Base-by-base conservation (phyloP, 2,329 filamentous ascomycete species). In the Helicocarpus griseus region DNA sequence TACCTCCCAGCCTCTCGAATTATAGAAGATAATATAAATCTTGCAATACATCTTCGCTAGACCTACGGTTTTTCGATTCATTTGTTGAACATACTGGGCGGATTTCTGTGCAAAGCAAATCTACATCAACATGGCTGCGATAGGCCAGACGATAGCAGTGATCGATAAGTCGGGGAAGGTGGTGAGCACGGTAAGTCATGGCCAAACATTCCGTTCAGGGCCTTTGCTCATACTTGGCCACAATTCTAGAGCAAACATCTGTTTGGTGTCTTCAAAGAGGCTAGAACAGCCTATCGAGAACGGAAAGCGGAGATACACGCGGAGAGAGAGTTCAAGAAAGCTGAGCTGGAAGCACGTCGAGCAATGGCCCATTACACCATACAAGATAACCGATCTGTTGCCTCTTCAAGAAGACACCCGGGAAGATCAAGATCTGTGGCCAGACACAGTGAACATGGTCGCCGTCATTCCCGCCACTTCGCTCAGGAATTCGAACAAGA, bases 141-240 rank as follows among this genome's bases (percentile, higher is more conserved):
- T 80, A 29, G 76, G 78, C 56, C 85, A 95, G 70, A 91, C 87
- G 47, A 83, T 95, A 60, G 90, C 88, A 58, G 87, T 95, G 63
- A 85, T 95, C 70, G 93, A 95, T 74, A 89, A 81, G 68, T 93
- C 88, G 53, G 89, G 89, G 62, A 94, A 95, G 72, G 83, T 95
- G 48, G 87, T 95, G 61, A 90, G 84, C 76, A 93, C 85, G 54
- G 88, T 90, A 77, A 68, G 85, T 57, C 53, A 48, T 51, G 55
- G 46, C 44, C 53, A 35, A 39, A 46, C 28, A 11, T 17, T 14
- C 14, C 19, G 19, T 33, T 26, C 13, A 2, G 3, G 24, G 17
- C 21, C 22, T 5, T 19, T 48, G 8, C 29, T 29, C 11, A 38
- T 21, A 19, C 39, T 39, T 28, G 19, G 53, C 50, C 29, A 49